Evolutionary conservation across 495 filamentous ascomycete species (phyloP).

Genomic region (Lasiosphaeris hirsuta): DNA sequence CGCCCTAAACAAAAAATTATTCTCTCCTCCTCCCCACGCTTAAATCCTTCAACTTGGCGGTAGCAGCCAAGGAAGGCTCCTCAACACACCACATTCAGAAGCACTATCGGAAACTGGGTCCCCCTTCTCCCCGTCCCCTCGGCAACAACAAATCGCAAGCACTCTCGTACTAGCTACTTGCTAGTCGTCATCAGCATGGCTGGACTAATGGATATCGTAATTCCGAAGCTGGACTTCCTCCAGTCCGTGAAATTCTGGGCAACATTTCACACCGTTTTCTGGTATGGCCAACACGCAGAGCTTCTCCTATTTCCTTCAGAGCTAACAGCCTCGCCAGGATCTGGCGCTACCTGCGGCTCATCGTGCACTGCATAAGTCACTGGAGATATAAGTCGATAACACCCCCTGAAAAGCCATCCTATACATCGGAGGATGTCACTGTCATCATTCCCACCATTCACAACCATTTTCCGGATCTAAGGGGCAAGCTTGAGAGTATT

Average conservation of each 20-base stretch:
- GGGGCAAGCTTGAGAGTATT: constrained; percentile 51
- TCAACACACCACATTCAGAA: neutral
- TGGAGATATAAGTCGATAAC: constrained; percentile 47
- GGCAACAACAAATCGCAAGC: neutral
- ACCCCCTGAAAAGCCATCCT: constrained; percentile 41
- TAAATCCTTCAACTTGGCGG: constrained; percentile 1
- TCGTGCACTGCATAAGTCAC: constrained; percentile 51
- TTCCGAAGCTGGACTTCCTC: constrained; percentile 38
- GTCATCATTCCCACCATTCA: constrained; percentile 57
- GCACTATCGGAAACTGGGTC: neutral
- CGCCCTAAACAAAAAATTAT: neutral
- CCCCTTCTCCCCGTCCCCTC: neutral
- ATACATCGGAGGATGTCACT: constrained; percentile 51
- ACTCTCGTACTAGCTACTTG: constrained; percentile 1
- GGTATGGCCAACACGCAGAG: constrained; percentile 30
- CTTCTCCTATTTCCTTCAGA: neutral
- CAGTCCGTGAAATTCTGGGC: constrained; percentile 35
- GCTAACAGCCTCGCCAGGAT: constrained; percentile 35
- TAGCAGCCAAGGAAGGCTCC: constrained; percentile 2
- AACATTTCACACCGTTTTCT: constrained; percentile 38
- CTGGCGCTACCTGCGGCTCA: constrained; percentile 51
- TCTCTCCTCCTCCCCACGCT: neutral
- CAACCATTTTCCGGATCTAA: constrained; percentile 51
- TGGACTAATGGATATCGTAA: constrained; percentile 32
- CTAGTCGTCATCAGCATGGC: constrained; percentile 24